Base-by-base conservation (phyloP, 352 stramenopile genomes). In the Phytophthora tentaculata region DNA sequence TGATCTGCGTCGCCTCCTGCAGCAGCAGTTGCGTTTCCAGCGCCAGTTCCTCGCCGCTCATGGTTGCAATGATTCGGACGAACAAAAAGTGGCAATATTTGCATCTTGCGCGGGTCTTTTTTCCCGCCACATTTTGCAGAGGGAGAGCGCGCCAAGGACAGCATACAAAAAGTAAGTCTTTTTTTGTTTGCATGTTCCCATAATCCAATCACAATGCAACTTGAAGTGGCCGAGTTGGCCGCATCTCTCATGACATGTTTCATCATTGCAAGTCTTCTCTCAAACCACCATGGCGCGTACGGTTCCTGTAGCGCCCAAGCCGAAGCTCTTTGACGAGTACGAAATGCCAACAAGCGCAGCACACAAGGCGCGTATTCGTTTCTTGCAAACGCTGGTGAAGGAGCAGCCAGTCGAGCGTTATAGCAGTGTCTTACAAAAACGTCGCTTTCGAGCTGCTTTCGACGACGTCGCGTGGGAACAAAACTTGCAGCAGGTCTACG, bases 1-100 rank as follows among this genome's bases (percentile, higher is more conserved):
- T 82, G 35, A 81, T 71, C 56, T 90, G 83, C 61, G 84, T 81
- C 50, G 80, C 83, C 72, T 91, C 79, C 67, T 94, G 83, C 74
- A 94, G 75, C 78, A 94, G 70, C 8, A 92, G 69, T 71, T 94
- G 83, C 67, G 86, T 92, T 77, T 94, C 69, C 39, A 94, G 76
- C 57, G 86, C 86, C 59, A 94, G 35, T 70, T 87, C 76, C 61
- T 88, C 80, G 52, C 64, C 55, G 59, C 73, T 84, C 74, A 81
- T 81, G 14, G 35, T n/a, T n/a, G n/a, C 41, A 55, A 51, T 43
- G 14, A 43, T 44, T 54, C 23, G 44, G 41, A 20, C 29, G 29
- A 56, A 56, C 22, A 26, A 12, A 26, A 12, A 43, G n/a, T 64
- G 45, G 39, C 26, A 54, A 12, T 14, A 7, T 32, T 22, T 54